Conservation (phyloP, 148 eudicot species). For the Persicaria tinctoria region DNA sequence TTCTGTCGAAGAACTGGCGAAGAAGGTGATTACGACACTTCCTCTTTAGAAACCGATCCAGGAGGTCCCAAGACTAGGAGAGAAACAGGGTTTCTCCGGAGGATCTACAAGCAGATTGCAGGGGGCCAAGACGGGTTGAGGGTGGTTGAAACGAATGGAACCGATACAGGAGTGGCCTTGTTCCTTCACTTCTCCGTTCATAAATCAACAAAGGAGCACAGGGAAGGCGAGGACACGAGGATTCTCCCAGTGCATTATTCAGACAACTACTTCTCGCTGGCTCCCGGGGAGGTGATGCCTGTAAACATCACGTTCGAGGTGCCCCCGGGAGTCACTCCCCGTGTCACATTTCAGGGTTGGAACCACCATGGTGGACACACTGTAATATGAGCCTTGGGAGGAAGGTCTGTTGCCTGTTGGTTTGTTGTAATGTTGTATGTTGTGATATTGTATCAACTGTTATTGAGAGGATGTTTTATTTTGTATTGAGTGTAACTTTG, state of each 20-base stretch:
- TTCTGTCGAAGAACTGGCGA: constrained; percentile 17
- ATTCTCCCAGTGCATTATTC: constrained; percentile 97
- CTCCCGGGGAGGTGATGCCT: constrained; percentile 69
- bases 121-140: constrained; percentile 20
- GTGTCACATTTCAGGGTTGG: constrained; percentile 72
- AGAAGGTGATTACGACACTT: constrained; percentile 20
- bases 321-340: constrained; percentile 64
- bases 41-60: constrained; percentile 14
- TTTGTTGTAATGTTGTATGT: not conserved
- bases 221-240: constrained; percentile 73
- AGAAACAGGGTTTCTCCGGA: constrained; percentile 35
- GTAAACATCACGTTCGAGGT: constrained; percentile 67
- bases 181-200: constrained; percentile 88
- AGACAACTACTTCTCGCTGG: constrained; percentile 85
- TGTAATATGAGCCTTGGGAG: constrained; percentile 27
- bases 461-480: not conserved
- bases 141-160: constrained; percentile 50
- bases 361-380: constrained; percentile 38
- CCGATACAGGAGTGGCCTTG: constrained; percentile 73
- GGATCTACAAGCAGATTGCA: constrained; percentile 30
- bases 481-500: too few relatives aligned
- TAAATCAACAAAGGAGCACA: constrained; percentile 38
- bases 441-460: not conserved
- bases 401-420: not conserved
- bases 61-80: constrained; percentile 15